Conservation (phyloP, 805 yeast genomes). For the Teunomyces funiuensis region DNA sequence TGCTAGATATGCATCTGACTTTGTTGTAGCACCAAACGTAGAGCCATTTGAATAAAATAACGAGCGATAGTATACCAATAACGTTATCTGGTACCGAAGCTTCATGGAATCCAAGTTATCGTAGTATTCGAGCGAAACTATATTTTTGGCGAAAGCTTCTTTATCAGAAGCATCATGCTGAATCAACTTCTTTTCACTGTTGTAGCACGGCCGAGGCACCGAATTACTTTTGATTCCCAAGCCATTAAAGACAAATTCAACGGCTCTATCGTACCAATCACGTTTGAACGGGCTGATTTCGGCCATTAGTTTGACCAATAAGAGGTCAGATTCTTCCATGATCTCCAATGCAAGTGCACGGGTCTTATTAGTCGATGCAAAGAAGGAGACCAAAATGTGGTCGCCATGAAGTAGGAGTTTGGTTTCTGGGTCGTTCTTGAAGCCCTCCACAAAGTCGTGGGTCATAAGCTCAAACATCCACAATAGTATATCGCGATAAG, state of each 20-base stretch:
- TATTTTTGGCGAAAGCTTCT: slow-evolving; percentile 12
- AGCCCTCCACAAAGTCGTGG: slow-evolving; percentile 12
- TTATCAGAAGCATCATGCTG: slow-evolving; percentile 17
- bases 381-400: neutral
- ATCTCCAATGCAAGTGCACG: neutral
- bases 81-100: slow-evolving; percentile 22
- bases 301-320: slow-evolving; percentile 15
- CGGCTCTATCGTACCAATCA: slow-evolving; percentile 32
- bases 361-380: slow-evolving; percentile 2
- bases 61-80: slow-evolving; percentile 19
- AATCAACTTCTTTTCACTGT: slow-evolving; percentile 25
- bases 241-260: slow-evolving; percentile 31
- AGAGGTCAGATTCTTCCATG: slow-evolving; percentile 9
- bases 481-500: slow-evolving; percentile 20
- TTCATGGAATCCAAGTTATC: slow-evolving; percentile 31
- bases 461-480: slow-evolving; percentile 22
- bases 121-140: slow-evolving; percentile 10
- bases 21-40: slow-evolving; percentile 5
- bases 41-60: slow-evolving; percentile 14
- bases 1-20: slow-evolving; percentile 9
- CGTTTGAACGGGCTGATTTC: slow-evolving; percentile 20
- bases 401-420: slow-evolving; percentile 1
- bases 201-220: slow-evolving; percentile 24
- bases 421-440: slow-evolving; percentile 6
- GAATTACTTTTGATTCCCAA: slow-evolving; percentile 15